Evolutionary conservation across 352 stramenopile genomes (phyloP).

Genomic region (Pythium plurisporium): DNA sequence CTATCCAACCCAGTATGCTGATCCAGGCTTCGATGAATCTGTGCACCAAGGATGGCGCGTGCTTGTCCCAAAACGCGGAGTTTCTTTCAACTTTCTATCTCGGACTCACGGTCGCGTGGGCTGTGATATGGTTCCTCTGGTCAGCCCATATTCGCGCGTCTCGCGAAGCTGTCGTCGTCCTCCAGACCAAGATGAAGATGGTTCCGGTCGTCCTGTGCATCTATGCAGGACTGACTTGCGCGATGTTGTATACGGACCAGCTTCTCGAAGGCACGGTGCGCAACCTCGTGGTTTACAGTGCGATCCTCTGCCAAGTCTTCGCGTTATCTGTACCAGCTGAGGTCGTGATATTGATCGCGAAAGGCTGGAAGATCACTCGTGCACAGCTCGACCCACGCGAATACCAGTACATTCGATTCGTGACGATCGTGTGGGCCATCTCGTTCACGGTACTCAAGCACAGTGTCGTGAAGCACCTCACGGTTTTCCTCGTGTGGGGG

Average conservation of each 20-base stretch:
- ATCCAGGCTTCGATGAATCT: slow-evolving; percentile 53
- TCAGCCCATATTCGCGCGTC: slow-evolving; percentile 40
- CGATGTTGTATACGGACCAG: slow-evolving; percentile 30
- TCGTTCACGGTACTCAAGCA: slow-evolving; percentile 40
- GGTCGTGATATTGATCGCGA: slow-evolving; percentile 50
- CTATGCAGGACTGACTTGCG: slow-evolving; percentile 28
- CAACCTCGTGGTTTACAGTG: slow-evolving; percentile 32
- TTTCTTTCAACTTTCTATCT: slow-evolving; percentile 34
- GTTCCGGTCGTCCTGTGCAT: slow-evolving; percentile 34
- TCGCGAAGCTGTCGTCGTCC: slow-evolving; percentile 36
- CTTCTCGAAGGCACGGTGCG: slow-evolving; percentile 30
- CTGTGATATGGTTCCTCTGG: slow-evolving; percentile 36
- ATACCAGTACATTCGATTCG: slow-evolving; percentile 51
- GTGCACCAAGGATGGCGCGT: slow-evolving; percentile 36
- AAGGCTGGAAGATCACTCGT: slow-evolving; percentile 71
- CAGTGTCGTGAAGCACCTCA: slow-evolving; percentile 36
- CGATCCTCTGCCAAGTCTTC: slow-evolving; percentile 37
- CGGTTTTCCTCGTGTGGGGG: slow-evolving; percentile 49
- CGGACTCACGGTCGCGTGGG: slow-evolving; percentile 33
- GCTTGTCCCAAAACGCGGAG: slow-evolving; percentile 20
- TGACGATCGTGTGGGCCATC: slow-evolving; percentile 47
- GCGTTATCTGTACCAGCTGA: slow-evolving; percentile 46
- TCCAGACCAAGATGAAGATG: slow-evolving; percentile 55
- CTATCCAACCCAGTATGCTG: slow-evolving; percentile 27
- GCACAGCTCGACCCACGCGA: slow-evolving; percentile 36